These are phyloP conservation scores for Blastobotrys illinoisensis DNA, from an alignment of 1,139 yeast genomes.

Conservation along the genomic window DNA sequence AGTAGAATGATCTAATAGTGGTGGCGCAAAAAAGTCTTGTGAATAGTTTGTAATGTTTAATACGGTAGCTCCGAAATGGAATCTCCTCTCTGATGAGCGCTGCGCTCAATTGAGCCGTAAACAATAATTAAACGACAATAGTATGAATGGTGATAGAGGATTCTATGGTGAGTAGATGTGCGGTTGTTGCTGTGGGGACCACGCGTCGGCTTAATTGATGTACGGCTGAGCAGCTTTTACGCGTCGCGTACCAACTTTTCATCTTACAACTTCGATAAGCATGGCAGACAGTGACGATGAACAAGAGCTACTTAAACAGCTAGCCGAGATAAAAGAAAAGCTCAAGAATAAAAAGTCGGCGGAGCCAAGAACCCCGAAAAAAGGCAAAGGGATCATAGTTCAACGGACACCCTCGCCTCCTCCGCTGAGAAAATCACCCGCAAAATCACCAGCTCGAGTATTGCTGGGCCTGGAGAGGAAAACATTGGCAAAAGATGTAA, in stretches of 20 bases:
- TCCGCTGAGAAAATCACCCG: background rate
- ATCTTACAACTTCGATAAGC: background rate
- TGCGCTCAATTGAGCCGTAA: too few relatives aligned
- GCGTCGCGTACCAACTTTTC: background rate
- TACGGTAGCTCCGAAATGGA: background rate
- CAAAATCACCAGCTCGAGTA: conserved; percentile 14
- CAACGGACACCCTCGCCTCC: background rate
- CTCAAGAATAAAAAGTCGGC: conserved; percentile 3
- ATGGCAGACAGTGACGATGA: conserved; percentile 10
- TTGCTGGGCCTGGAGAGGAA: conserved; percentile 17
- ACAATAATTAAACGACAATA: too few relatives aligned
- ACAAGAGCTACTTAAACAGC: background rate
- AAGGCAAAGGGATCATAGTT: background rate
- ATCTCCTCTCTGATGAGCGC: too few relatives aligned
- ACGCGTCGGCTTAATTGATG: background rate
- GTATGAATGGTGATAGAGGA: too few relatives aligned
- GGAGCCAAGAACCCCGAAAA: conserved; percentile 1
- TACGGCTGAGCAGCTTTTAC: background rate
- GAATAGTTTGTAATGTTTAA: background rate
- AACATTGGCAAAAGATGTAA: conserved; percentile 15
- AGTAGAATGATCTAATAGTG: too few relatives aligned
- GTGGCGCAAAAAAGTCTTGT: background rate
- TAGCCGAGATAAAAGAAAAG: conserved; percentile 2
- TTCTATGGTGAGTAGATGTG: background rate
- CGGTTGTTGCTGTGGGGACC: background rate